These are phyloP conservation scores for Penicillium sp. DNA, from an alignment of 2,329 filamentous ascomycete species.

Conservation along the genomic window DNA sequence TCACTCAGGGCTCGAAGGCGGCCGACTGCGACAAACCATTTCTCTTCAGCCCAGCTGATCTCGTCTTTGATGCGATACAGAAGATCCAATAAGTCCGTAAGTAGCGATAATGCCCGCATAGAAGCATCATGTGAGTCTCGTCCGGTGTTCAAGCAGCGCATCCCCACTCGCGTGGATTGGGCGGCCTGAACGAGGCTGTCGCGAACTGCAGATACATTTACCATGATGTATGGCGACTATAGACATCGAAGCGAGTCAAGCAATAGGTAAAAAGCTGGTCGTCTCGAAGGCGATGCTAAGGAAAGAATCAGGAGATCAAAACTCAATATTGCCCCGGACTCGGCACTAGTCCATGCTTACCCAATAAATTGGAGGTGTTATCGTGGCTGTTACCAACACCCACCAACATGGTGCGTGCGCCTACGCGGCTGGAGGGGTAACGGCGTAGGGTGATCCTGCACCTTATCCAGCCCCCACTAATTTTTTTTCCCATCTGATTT, in stretches of 20 bases:
- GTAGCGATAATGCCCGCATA: conserved; percentile 19
- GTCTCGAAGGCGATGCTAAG: neutral
- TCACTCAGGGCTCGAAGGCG: conserved; percentile 25
- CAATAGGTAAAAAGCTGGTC: neutral
- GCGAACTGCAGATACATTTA: neutral
- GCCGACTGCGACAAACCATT: conserved; percentile 20
- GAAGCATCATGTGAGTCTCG: conserved; percentile 28
- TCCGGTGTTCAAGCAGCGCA: conserved; percentile 5
- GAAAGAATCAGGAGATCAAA: neutral
- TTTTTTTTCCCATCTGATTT: no score
- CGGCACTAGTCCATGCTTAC: neutral
- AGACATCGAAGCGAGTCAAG: neutral
- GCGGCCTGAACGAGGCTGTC: neutral
- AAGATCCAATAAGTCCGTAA: conserved; percentile 26
- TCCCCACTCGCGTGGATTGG: neutral
- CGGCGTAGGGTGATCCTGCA: neutral
- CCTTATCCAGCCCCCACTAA: neutral
- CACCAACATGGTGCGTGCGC: neutral
- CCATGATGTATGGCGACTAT: neutral
- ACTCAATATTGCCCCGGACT: neutral
- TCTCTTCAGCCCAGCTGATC: conserved; percentile 23
- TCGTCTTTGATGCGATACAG: conserved; percentile 26
- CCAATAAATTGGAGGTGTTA: neutral
- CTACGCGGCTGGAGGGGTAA: neutral
- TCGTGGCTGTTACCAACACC: neutral